Evolutionary conservation across 257 asterid species (phyloP).

Genomic region (Forsythia viridissima): DNA sequence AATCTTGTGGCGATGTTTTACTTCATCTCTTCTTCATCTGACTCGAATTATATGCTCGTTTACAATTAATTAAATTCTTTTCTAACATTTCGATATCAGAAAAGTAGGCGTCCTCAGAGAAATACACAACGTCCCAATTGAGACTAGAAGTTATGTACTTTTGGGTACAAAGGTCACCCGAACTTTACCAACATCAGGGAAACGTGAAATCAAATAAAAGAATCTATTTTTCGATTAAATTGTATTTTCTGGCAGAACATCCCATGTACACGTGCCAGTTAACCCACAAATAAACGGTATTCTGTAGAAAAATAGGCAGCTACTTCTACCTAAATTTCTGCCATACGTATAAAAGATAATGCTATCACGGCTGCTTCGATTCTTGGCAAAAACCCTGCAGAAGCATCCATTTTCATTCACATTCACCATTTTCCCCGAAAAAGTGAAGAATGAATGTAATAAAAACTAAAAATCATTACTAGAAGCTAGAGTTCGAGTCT

Average conservation of each 20-base stretch:
- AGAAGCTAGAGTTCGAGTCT: not conserved
- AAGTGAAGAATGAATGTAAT: no score
- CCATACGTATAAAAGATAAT: slow-evolving; percentile 9
- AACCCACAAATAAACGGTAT: not conserved
- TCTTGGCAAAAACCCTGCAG: not conserved
- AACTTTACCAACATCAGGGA: not conserved
- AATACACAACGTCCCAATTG: not conserved
- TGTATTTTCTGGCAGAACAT: slow-evolving; percentile 11
- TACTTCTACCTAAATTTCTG: slow-evolving; percentile 1
- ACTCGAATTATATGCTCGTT: no score
- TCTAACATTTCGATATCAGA: not conserved
- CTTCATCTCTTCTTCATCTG: no score
- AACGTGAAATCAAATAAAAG: not conserved
- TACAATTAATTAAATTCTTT: no score
- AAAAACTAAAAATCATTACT: not conserved
- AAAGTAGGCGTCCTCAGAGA: not conserved
- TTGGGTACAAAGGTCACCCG: not conserved
- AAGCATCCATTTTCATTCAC: not conserved
- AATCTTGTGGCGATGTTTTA: not conserved
- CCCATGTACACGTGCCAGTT: slow-evolving; percentile 2
- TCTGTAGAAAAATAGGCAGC: slow-evolving; percentile 11
- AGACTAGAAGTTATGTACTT: not conserved
- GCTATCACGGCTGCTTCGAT: not conserved
- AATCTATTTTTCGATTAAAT: not conserved
- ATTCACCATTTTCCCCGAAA: no score